These are phyloP conservation scores for Vaccinium corymbosum DNA, from an alignment of 148 eudicot species.

Conservation along the genomic window DNA sequence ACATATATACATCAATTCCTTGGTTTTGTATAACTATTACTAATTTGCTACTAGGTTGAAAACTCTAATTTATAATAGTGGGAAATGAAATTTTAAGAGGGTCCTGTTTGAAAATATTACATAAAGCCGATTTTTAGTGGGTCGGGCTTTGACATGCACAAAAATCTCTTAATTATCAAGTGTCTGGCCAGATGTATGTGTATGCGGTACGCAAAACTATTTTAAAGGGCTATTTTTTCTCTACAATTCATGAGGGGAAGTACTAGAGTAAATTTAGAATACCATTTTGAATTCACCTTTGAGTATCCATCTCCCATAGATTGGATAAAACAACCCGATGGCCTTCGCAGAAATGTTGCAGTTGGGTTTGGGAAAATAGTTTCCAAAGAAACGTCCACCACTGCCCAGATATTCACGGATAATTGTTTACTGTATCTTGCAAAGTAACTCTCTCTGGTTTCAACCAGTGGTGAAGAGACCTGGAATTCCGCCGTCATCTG, in stretches of 20 bases:
- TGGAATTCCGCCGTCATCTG: constrained; percentile 58
- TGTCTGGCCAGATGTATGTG: no score
- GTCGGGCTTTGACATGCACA: no score
- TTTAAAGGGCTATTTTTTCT: not conserved
- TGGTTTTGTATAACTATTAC: no score
- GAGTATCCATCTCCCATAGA: constrained; percentile 40
- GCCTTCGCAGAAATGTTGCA: constrained; percentile 33
- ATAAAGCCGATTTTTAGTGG: no score
- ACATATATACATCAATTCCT: no score
- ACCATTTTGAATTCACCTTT: constrained; percentile 6
- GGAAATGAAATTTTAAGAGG: no score
- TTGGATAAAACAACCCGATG: constrained; percentile 69
- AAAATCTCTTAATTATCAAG: no score
- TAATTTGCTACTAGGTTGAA: no score
- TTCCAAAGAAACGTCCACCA: constrained; percentile 55
- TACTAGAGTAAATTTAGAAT: not conserved
- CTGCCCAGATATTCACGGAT: constrained; percentile 35
- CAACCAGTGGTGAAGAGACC: constrained; percentile 46
- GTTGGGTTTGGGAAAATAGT: constrained; percentile 39
- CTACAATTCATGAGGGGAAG: not conserved
- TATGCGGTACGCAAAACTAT: no score
- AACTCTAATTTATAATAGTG: no score
- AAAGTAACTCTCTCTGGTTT: constrained; percentile 44
- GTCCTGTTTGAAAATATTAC: no score
- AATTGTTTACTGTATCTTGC: constrained; percentile 46